Conservation (phyloP, 129 eudicot species). For the Calendula officinalis region DNA sequence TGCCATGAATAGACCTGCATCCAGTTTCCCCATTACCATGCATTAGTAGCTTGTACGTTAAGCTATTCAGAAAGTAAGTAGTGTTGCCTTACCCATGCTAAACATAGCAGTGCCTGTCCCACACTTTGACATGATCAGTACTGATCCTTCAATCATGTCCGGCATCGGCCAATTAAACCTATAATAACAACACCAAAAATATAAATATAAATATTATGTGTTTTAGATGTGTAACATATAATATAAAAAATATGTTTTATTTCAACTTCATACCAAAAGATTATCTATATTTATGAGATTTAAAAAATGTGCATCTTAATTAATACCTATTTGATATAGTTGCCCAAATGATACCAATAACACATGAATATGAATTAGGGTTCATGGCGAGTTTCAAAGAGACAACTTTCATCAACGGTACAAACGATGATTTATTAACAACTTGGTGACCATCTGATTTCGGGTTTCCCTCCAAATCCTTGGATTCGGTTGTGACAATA, state of each 20-base stretch:
- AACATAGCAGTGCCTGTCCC: conserved; percentile 96
- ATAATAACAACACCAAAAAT: neutral
- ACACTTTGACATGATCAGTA: conserved; percentile 73
- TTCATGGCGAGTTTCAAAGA: conserved; percentile 56
- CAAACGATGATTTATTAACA: conserved; percentile 31
- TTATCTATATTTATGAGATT: neutral
- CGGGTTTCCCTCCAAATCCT: conserved; percentile 46
- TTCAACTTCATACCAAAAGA: neutral
- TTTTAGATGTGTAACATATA: neutral
- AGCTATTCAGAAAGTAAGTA: neutral
- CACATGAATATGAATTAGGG: conserved; percentile 79
- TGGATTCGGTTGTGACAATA: conserved; percentile 4
- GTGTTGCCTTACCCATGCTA: conserved; percentile 67
- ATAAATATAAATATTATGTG: neutral
- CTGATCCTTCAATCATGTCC: conserved; percentile 66
- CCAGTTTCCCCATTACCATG: neutral
- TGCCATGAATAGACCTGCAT: conserved; percentile 85
- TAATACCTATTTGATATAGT: conserved; percentile 63
- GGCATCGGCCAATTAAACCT: conserved; percentile 87
- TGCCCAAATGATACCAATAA: conserved; percentile 74
- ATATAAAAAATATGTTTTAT: neutral
- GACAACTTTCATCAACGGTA: conserved; percentile 56
- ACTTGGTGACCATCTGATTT: conserved; percentile 12
- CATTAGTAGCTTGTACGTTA: neutral
- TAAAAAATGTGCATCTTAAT: neutral